Evolutionary conservation across 2,329 filamentous ascomycete species (phyloP).

Genomic region (Fusarium sp.): DNA sequence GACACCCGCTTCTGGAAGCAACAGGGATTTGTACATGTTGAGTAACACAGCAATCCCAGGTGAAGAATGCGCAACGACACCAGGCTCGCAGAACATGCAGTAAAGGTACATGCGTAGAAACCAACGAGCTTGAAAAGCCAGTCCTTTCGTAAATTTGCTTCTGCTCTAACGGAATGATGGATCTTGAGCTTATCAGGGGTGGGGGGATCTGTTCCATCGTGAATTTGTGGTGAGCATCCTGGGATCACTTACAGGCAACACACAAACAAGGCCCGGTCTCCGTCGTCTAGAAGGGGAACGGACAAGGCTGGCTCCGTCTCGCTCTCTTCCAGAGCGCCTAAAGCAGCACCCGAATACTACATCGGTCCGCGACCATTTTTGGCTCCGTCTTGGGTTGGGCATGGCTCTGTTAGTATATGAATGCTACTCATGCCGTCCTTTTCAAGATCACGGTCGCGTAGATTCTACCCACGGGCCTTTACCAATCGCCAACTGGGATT

Average conservation of each 20-base stretch:
- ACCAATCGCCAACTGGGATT: slow-evolving; percentile 10
- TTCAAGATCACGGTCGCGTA: not conserved
- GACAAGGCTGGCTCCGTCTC: slow-evolving; percentile 3
- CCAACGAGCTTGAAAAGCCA: not conserved
- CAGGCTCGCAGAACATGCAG: rapidly evolving
- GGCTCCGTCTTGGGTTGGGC: not conserved
- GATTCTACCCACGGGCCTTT: not conserved
- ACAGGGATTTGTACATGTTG: not conserved
- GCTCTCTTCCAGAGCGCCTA: no score
- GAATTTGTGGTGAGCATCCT: not conserved
- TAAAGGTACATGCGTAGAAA: rapidly evolving
- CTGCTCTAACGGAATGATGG: not conserved
- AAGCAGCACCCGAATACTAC: no score
- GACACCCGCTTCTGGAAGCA: slow-evolving; percentile 9
- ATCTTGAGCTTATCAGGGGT: not conserved
- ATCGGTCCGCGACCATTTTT: not conserved
- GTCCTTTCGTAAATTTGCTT: not conserved
- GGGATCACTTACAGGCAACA: not conserved
- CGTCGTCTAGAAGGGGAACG: not conserved
- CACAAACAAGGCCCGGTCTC: not conserved
- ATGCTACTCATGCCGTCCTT: not conserved
- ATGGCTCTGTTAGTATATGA: slow-evolving; percentile 1
- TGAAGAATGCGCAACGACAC: rapidly evolving
- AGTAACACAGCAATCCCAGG: not conserved
- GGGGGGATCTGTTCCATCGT: not conserved